Conservation (phyloP, 495 filamentous ascomycete genomes). For the Glutinoglossum americanum region DNA sequence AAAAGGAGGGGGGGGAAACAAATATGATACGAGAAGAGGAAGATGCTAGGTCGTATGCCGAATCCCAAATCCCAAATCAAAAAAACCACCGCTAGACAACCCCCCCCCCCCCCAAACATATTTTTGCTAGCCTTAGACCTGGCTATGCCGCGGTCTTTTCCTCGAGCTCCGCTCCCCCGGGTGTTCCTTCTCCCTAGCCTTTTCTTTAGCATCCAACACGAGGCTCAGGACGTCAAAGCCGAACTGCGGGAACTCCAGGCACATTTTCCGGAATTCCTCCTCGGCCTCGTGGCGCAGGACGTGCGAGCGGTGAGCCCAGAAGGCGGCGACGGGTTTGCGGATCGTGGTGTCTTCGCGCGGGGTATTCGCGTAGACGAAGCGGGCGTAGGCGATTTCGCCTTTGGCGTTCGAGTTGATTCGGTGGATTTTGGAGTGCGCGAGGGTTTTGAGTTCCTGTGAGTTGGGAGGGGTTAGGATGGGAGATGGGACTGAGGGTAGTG, state of each 20-base stretch:
- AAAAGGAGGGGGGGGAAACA: too few species aligned
- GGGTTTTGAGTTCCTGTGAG: slow-evolving; percentile 35
- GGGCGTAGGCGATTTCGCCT: slow-evolving; percentile 75
- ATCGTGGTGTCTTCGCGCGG: slow-evolving; percentile 43
- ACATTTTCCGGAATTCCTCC: slow-evolving; percentile 57
- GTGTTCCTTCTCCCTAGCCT: slow-evolving; percentile 13
- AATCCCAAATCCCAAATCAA: too few species aligned
- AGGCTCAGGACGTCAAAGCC: slow-evolving; percentile 68
- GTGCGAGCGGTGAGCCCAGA: slow-evolving; percentile 71
- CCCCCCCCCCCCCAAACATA: too few species aligned
- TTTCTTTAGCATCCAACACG: slow-evolving; percentile 42
- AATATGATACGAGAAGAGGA: too few species aligned
- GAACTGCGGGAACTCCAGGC: slow-evolving; percentile 78
- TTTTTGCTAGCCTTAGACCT: neutral
- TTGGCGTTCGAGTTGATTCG: slow-evolving; percentile 62
- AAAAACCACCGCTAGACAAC: neutral
- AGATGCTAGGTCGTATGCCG: too few species aligned
- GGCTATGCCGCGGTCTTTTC: slow-evolving; percentile 21
- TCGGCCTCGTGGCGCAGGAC: slow-evolving; percentile 65
- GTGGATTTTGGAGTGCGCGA: slow-evolving; percentile 78
- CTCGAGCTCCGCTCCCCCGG: slow-evolving; percentile 17
- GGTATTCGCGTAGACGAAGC: slow-evolving; percentile 73
- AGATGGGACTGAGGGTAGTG: neutral
- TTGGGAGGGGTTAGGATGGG: neutral
- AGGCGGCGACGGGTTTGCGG: slow-evolving; percentile 65